Evolutionary conservation across 495 filamentous ascomycete genomes (phyloP).

Genomic region (Pseudomonodictys pantanalensis): DNA sequence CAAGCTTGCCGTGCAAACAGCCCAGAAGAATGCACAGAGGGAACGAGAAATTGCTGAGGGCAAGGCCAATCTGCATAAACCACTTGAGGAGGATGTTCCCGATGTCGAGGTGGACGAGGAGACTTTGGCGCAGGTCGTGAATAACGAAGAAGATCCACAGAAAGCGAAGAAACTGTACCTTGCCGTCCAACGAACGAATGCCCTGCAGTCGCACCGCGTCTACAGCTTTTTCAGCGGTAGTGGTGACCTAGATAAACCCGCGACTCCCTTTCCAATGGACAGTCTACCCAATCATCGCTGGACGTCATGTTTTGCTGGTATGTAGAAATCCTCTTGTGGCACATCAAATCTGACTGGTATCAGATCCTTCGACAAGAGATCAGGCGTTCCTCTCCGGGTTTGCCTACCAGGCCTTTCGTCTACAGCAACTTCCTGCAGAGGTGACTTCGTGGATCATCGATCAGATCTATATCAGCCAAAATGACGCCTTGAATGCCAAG

Average conservation of each 20-base stretch:
- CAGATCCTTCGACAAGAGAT: slow-evolving; percentile 51
- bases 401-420: slow-evolving; percentile 56
- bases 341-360: slow-evolving; percentile 14
- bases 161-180: slow-evolving; percentile 53
- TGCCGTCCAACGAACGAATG: slow-evolving; percentile 74
- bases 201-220: slow-evolving; percentile 54
- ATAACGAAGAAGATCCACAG: slow-evolving; percentile 54
- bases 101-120: slow-evolving; percentile 29
- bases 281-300: slow-evolving; percentile 14
- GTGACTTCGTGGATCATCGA: slow-evolving; percentile 71
- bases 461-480: slow-evolving; percentile 62
- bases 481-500: slow-evolving; percentile 60
- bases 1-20: slow-evolving; percentile 60
- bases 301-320: slow-evolving; percentile 44
- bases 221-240: slow-evolving; percentile 65
- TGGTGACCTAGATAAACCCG: not conserved
- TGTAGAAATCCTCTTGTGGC: slow-evolving; percentile 8
- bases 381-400: slow-evolving; percentile 69
- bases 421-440: slow-evolving; percentile 61
- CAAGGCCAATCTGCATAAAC: slow-evolving; percentile 46
- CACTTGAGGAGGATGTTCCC: slow-evolving; percentile 35
- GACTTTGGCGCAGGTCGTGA: slow-evolving; percentile 44
- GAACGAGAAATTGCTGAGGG: slow-evolving; percentile 56
- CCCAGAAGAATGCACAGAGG: slow-evolving; percentile 54
- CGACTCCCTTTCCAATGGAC: slow-evolving; percentile 16